These are phyloP conservation scores for Pisolithus microcarpus DNA, from an alignment of 768 basidiomycete species.

Conservation along the genomic window DNA sequence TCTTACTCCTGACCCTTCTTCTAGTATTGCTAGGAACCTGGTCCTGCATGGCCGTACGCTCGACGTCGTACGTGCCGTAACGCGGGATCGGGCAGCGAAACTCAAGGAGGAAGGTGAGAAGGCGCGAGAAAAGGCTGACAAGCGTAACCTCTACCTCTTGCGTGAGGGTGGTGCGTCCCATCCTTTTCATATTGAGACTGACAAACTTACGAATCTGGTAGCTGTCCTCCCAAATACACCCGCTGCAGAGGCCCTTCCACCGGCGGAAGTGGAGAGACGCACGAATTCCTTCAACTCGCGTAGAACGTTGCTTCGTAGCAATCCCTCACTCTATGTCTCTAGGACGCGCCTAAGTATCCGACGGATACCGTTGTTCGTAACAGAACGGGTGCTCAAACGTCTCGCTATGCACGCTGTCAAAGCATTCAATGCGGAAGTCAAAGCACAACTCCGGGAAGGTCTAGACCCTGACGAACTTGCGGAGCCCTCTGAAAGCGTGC, in stretches of 20 bases:
- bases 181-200: background rate
- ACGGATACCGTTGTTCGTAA: constrained; percentile 84
- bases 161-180: constrained; percentile 80
- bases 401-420: constrained; percentile 77
- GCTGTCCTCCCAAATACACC: constrained; percentile 88
- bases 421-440: constrained; percentile 75
- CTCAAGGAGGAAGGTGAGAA: constrained; percentile 86
- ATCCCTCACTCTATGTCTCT: constrained; percentile 92
- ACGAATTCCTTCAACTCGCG: constrained; percentile 82
- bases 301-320: constrained; percentile 73
- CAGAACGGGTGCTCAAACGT: constrained; percentile 84
- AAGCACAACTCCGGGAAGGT: constrained; percentile 46
- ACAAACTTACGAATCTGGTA: constrained; percentile 24
- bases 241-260: constrained; percentile 61
- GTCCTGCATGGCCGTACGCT: constrained; percentile 91
- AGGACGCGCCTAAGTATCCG: constrained; percentile 91
- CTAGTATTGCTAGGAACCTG: constrained; percentile 70
- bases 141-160: constrained; percentile 91
- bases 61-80: constrained; percentile 86
- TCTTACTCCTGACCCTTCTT: constrained; percentile 89
- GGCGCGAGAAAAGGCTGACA: constrained; percentile 82
- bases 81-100: constrained; percentile 79
- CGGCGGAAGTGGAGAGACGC: constrained; percentile 80
- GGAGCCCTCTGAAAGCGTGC: constrained; percentile 31
- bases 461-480: constrained; percentile 69